Base-by-base conservation (phyloP, 495 filamentous ascomycete genomes). In the Aspergillus saccharolyticus region DNA sequence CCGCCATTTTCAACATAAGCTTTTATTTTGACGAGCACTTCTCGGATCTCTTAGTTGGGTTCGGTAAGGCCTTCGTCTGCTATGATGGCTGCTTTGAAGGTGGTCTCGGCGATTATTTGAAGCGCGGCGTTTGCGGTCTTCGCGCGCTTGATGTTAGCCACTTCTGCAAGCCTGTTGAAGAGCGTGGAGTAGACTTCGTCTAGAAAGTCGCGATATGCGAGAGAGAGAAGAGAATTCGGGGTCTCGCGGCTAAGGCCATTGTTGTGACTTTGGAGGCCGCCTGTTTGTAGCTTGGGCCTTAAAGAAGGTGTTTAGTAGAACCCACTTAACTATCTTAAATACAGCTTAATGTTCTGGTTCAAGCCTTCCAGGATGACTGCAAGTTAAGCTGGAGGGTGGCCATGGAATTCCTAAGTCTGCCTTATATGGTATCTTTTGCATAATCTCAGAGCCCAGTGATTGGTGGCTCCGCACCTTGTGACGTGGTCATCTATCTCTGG, bases 171-270 rank as follows among this genome's bases (percentile, higher is more conserved):
- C 0, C 28, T 49, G 30, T 62, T 33, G 28, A 65, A 12, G 39
- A 62, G 54, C 21, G 44, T 7, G 53, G 59, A 42, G 53, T 65
- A 65, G 21, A 21, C 22, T 47, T 56, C 53, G 24, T 65, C 56
- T 47, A 62, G 9, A 44, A 46, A 65, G 45, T 57, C 45, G 25
- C 21, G 46, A 48, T 62, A 53, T 48, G 55, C 30, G 44, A 65
- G 56, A n/a, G 53, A 62, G 39, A 65, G 58, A 44, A 62, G 59
- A 22, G 56, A 39, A 65, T 58, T 39, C 57, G 44, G 44, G 63
- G 56, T 46, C 50, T 58, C 14, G 58, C 46, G 28, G 47, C 49
- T 45, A 59, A 61, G 53, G 60, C 57, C 42, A 28, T 28, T 28
- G 25, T 28, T 28, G 25, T 28, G 25, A 28, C 25, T 28, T 28